These are phyloP conservation scores for Candida anutae DNA, from an alignment of 1,139 yeast genomes.

Conservation along the genomic window DNA sequence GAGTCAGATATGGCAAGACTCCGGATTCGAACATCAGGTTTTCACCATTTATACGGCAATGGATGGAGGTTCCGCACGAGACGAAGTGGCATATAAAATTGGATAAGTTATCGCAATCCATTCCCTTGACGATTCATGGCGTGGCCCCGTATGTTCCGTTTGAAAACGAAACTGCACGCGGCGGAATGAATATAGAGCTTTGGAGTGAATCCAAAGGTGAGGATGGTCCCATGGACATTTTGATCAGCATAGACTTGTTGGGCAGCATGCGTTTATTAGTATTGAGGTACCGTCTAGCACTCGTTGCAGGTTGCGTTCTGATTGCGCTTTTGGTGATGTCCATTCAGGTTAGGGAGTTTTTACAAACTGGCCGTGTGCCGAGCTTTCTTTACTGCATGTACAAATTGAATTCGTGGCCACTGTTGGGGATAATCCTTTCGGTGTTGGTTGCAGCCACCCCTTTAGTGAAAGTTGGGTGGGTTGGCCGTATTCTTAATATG, in stretches of 20 bases:
- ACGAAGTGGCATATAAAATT: slow-evolving; percentile 66
- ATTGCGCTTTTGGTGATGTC: slow-evolving; percentile 37
- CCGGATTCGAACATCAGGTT: slow-evolving; percentile 21
- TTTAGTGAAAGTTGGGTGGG: slow-evolving; percentile 13
- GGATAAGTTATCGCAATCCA: slow-evolving; percentile 13
- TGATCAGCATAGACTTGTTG: slow-evolving; percentile 33
- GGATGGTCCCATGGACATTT: slow-evolving; percentile 22
- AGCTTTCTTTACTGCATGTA: slow-evolving; percentile 42
- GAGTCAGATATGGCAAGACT: slow-evolving; percentile 13
- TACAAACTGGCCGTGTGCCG: slow-evolving; percentile 37
- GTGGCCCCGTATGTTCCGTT: slow-evolving; percentile 74
- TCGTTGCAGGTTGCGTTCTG: slow-evolving; percentile 50
- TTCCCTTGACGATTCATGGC: slow-evolving; percentile 54
- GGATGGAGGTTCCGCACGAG: slow-evolving; percentile 59
- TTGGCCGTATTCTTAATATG: slow-evolving; percentile 20
- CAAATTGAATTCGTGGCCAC: slow-evolving; percentile 17
- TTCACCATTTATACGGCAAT: slow-evolving; percentile 63
- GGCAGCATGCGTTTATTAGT: slow-evolving; percentile 46
- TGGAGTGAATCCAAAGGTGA: slow-evolving; percentile 28
- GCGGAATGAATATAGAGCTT: slow-evolving; percentile 33
- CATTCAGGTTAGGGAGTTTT: slow-evolving; percentile 38
- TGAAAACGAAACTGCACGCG: slow-evolving; percentile 10
- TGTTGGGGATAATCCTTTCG: slow-evolving; percentile 12
- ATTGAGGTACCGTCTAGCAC: slow-evolving; percentile 54
- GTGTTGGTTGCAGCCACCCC: slow-evolving; percentile 30